Conservation (phyloP, 495 filamentous ascomycete species). For the Jackrogersella multiformis region DNA sequence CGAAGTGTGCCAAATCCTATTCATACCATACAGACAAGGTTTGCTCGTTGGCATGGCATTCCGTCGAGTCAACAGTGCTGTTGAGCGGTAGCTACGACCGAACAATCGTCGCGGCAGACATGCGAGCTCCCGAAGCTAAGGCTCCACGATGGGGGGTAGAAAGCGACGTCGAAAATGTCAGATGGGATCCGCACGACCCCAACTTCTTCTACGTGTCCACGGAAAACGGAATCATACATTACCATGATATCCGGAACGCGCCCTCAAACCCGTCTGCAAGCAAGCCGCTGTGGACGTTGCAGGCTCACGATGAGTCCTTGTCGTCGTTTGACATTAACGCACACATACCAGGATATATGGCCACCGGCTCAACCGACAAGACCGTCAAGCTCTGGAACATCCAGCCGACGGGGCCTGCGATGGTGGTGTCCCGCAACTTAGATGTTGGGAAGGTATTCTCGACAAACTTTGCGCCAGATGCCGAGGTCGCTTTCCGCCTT, state of each 20-base stretch:
- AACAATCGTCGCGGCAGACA: conserved; percentile 89
- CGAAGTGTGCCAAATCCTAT: conserved; percentile 94
- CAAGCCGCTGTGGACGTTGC: conserved; percentile 90
- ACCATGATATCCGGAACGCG: conserved; percentile 78
- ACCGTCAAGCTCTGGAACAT: conserved; percentile 98
- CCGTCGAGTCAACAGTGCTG: conserved; percentile 82
- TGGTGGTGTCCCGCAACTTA: conserved; percentile 90
- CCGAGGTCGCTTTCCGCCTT: conserved; percentile 87
- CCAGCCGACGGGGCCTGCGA: conserved; percentile 75
- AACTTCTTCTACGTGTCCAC: conserved; percentile 96
- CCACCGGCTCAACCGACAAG: conserved; percentile 90
- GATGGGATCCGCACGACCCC: conserved; percentile 90
- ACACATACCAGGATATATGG: conserved; percentile 88
- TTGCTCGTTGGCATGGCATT: conserved; percentile 94
- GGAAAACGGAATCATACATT: conserved; percentile 88
- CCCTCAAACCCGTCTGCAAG: conserved; percentile 73
- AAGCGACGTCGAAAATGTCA: conserved; percentile 89
- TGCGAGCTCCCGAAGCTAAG: conserved; percentile 85
- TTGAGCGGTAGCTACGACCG: conserved; percentile 94
- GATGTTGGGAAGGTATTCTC: conserved; percentile 96
- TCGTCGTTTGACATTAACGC: conserved; percentile 95
- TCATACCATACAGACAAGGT: conserved; percentile 92
- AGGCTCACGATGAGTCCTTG: conserved; percentile 93
- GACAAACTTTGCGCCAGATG: conserved; percentile 85
- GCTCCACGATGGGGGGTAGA: conserved; percentile 88